These are phyloP conservation scores for Hibiscus trionum DNA, from an alignment of 345 rosid species.

Conservation along the genomic window DNA sequence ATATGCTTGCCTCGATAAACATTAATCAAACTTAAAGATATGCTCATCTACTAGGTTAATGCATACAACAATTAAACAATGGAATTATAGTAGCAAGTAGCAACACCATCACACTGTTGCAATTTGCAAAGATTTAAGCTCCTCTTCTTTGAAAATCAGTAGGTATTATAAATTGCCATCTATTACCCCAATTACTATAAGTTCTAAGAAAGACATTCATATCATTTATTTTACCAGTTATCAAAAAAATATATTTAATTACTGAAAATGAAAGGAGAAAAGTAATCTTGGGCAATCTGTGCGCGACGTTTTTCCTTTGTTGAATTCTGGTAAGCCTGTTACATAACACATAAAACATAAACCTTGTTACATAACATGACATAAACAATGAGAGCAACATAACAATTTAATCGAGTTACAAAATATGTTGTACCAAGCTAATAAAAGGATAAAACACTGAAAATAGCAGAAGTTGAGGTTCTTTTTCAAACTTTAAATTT, in stretches of 20 bases:
- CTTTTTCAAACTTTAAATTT: no score
- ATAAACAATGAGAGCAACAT: no score
- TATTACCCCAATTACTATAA: background rate
- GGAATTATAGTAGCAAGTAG: background rate
- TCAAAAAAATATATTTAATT: background rate
- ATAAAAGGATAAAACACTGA: no score
- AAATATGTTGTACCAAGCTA: no score
- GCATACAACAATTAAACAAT: background rate
- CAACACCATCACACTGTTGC: background rate
- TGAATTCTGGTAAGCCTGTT: constrained; percentile 86
- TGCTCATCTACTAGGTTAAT: background rate
- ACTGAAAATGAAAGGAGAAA: background rate
- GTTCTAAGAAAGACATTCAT: background rate
- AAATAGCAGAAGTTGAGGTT: no score
- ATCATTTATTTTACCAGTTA: background rate
- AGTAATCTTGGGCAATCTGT: constrained; percentile 85
- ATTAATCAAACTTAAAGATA: background rate
- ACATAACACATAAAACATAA: background rate
- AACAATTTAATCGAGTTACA: background rate
- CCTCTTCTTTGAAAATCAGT: background rate
- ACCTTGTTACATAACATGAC: background rate
- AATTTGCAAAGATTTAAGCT: background rate
- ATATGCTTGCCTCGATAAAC: background rate
- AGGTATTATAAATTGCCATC: background rate
- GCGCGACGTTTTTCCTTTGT: constrained; percentile 91